Percentiles rank a stretch among this genome's conserved stretches.
Conservation (phyloP, 352 stramenopile genomes). For the Globisporangium cystogenes region DNA sequence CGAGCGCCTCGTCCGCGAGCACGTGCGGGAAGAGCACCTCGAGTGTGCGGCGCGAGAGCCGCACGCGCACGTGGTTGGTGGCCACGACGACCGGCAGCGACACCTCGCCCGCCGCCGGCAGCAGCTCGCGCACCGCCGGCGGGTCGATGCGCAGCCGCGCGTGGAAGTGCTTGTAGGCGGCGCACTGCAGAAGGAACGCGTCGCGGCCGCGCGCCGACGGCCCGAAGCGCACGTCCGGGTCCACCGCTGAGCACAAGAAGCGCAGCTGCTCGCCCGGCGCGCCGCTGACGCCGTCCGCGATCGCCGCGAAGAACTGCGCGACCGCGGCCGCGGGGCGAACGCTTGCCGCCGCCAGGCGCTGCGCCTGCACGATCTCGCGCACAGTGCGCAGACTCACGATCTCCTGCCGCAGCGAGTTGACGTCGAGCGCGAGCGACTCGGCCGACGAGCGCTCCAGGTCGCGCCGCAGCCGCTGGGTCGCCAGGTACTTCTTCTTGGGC, state of each 20-base stretch:
- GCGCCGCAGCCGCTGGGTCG: conserved; percentile 21
- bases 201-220: conserved; percentile 1
- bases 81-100: conserved; percentile 12
- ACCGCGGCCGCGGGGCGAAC: conserved; percentile 5
- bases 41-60: conserved; percentile 30
- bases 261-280: conserved; percentile 7
- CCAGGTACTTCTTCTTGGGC: conserved; percentile 30
- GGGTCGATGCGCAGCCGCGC: conserved; percentile 7
- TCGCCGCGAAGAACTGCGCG: conserved; percentile 2
- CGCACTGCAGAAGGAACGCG: conserved; percentile 18
- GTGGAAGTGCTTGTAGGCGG: conserved; percentile 16
- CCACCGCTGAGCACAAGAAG: conserved; percentile 11
- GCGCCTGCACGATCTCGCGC: conserved; percentile 15
- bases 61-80: conserved; percentile 13
- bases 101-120: conserved; percentile 6
- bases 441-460: conserved; percentile 21
- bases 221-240: conserved; percentile 11
- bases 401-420: conserved; percentile 24
- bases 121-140: conserved; percentile 11
- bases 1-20: conserved; percentile 31
- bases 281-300: conserved; percentile 6
- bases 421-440: conserved; percentile 20
- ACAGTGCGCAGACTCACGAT: conserved; percentile 21
- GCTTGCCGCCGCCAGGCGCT: conserved; percentile 8
- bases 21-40: conserved; percentile 41